Conservation (phyloP, 805 yeast species). For the Clavispora asparagi region DNA sequence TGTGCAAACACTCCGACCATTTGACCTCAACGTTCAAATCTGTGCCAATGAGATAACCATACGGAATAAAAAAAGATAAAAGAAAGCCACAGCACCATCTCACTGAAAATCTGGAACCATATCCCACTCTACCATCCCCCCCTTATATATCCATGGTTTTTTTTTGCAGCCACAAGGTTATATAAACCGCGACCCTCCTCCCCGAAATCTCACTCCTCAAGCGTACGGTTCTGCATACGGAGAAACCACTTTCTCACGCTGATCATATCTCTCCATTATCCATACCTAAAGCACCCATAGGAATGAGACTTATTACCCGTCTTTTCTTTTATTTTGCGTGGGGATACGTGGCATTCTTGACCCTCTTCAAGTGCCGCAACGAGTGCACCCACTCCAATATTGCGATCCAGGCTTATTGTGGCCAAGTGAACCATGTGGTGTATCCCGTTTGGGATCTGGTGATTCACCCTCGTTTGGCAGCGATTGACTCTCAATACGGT, state of each 20-base stretch:
- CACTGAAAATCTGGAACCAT: too few species aligned
- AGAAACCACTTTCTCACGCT: not conserved
- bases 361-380: conserved; percentile 6
- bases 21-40: too few species aligned
- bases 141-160: not conserved
- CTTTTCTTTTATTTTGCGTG: conserved; percentile 1
- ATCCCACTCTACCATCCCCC: not conserved
- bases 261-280: not conserved
- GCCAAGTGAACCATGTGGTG: conserved; percentile 3
- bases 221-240: not conserved
- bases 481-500: conserved; percentile 1
- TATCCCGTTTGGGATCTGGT: not conserved
- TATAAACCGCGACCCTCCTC: not conserved
- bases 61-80: too few species aligned
- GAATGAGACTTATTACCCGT: not conserved
- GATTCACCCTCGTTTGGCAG: not conserved
- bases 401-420: conserved; percentile 7
- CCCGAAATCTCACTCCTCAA: not conserved
- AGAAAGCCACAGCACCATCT: too few species aligned
- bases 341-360: conserved; percentile 9
- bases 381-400: conserved; percentile 1
- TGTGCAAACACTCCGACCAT: too few species aligned
- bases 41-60: too few species aligned
- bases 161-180: not conserved
- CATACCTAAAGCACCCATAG: not conserved